A percentile compares a stretch with the other conserved stretches of the same genome.
phyloP scores from a whole-genome alignment of 2,329 filamentous ascomycete species.

The Penicillium decumbens region DNA sequence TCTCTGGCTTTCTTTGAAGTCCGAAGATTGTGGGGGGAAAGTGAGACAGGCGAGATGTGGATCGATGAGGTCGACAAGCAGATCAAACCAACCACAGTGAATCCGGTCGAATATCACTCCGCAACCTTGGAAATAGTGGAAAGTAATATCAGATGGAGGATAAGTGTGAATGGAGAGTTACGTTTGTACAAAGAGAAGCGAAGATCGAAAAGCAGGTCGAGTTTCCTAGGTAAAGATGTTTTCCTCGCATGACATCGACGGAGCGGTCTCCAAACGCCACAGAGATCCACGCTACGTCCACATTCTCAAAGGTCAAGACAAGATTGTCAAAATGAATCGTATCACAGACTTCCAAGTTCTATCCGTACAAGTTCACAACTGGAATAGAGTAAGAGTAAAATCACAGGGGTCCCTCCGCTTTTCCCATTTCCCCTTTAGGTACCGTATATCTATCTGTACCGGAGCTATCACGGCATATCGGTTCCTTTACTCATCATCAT shows the following conservation, averaged over 20 bases:
- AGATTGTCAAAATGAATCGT: neutral
- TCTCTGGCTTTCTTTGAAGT: slow-evolving; percentile 6
- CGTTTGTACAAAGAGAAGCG: slow-evolving; percentile 1
- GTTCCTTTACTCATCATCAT: slow-evolving; percentile 43
- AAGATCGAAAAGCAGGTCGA: neutral
- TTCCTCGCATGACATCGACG: slow-evolving; percentile 26
- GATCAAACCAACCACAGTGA: slow-evolving; percentile 7
- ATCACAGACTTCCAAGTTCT: slow-evolving; percentile 23
- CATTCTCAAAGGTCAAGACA: neutral
- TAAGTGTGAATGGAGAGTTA: neutral
- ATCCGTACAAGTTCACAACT: slow-evolving; percentile 23
- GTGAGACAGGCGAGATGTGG: slow-evolving; percentile 16
- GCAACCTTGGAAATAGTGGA: neutral
- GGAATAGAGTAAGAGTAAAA: slow-evolving; percentile 19
- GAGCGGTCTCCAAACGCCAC: slow-evolving; percentile 24
- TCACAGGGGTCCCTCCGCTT: slow-evolving; percentile 17
- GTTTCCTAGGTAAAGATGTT: slow-evolving; percentile 2
- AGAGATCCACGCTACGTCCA: slow-evolving; percentile 16
- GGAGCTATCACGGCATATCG: slow-evolving; percentile 3
- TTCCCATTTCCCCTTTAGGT: slow-evolving; percentile 20
- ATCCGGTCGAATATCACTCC: slow-evolving; percentile 1
- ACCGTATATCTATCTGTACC: slow-evolving; percentile 13
- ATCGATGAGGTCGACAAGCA: slow-evolving; percentile 17
- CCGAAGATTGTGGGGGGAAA: slow-evolving; percentile 20
- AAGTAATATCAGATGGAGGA: neutral